A percentile compares a stretch with the other conserved stretches of the same genome.
Conservation (phyloP, 2,329 filamentous ascomycete genomes). For the Zymoseptoria passerinii region DNA sequence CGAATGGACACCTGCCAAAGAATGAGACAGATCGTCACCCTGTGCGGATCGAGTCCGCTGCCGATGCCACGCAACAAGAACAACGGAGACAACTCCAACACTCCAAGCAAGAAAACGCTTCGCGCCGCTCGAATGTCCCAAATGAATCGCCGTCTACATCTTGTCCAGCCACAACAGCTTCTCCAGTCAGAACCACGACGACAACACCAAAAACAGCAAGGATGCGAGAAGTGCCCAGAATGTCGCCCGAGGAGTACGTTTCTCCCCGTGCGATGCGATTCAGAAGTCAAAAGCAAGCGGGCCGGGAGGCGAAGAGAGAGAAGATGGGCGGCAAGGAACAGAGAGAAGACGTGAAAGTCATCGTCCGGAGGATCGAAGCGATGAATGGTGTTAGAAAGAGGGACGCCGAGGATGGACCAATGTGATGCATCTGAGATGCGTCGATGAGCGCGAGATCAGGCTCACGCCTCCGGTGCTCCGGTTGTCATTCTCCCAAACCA, state of each 20-base stretch:
- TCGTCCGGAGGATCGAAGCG: background rate
- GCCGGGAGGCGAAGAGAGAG: background rate
- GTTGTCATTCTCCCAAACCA: no score
- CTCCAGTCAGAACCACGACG: background rate
- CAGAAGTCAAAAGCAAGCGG: background rate
- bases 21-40: background rate
- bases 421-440: background rate
- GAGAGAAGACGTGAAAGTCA: background rate
- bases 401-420: background rate
- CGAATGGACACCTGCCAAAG: background rate
- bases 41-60: background rate
- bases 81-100: background rate
- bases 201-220: background rate
- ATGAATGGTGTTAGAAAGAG: background rate
- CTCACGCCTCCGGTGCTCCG: background rate
- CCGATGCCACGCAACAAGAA: background rate
- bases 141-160: background rate
- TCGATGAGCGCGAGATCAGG: background rate
- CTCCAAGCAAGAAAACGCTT: background rate
- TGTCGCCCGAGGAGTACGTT: background rate
- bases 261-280: background rate
- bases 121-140: background rate
- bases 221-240: background rate
- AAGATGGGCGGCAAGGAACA: background rate
- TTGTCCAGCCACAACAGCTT: background rate